Conservation (phyloP, 1,284 basidiomycete genomes). For the Serendipita sp. region DNA sequence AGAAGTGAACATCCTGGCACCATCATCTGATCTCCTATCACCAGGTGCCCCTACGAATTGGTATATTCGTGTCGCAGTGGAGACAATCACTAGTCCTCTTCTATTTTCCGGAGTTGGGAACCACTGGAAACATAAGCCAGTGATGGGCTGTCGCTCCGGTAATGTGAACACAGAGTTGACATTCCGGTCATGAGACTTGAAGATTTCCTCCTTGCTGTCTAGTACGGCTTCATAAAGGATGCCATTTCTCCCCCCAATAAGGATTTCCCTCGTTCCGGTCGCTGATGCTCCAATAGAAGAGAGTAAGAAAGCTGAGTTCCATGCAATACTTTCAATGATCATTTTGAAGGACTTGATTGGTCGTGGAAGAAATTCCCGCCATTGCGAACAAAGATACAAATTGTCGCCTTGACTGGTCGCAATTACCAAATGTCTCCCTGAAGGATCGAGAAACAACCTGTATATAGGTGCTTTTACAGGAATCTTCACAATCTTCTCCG, state of each 20-base stretch:
- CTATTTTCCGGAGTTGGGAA: conserved; percentile 48
- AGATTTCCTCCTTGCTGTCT: conserved; percentile 81
- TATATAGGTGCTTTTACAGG: conserved; percentile 63
- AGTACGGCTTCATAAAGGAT: conserved; percentile 74
- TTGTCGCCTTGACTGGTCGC: conserved; percentile 83
- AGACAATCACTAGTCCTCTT: conserved; percentile 59
- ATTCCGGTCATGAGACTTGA: conserved; percentile 78
- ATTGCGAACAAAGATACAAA: conserved; percentile 70
- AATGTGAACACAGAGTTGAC: conserved; percentile 67
- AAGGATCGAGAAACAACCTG: conserved; percentile 82
- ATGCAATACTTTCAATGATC: conserved; percentile 83
- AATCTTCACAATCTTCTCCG: conserved; percentile 68
- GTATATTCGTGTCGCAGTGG: conserved; percentile 81
- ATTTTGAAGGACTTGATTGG: conserved; percentile 73
- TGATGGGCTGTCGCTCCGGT: conserved; percentile 64
- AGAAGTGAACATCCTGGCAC: conserved; percentile 58
- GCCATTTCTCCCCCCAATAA: conserved; percentile 80
- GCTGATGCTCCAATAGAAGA: conserved; percentile 51
- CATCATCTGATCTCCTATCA: conserved; percentile 55
- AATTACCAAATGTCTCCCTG: conserved; percentile 77
- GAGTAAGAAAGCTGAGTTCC: conserved; percentile 70
- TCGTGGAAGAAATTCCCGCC: conserved; percentile 53
- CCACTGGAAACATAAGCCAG: conserved; percentile 70
- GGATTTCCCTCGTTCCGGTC: conserved; percentile 53
- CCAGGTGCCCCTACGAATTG: conserved; percentile 64